phyloP scores from a whole-genome alignment of 225 moss, liverwort and hornwort species.

The Pleurozium schreberi region DNA sequence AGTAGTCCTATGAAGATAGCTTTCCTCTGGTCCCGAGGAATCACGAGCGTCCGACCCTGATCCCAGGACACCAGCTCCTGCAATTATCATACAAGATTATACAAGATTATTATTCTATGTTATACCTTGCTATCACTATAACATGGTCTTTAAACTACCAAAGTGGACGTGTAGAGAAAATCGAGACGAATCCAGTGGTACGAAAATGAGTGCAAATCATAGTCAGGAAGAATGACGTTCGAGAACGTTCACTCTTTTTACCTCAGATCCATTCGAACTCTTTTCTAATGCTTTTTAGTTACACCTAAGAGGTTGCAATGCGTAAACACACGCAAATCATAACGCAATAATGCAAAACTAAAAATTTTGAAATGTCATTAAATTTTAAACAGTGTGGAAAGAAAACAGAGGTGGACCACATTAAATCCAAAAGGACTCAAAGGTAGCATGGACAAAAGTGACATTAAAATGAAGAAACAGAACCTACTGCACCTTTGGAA shows the following conservation, averaged over 20 bases:
- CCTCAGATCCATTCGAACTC: neutral
- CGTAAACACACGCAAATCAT: neutral
- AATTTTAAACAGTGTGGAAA: neutral
- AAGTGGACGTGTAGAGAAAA: neutral
- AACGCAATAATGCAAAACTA: neutral
- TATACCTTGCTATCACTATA: neutral
- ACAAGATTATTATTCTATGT: neutral
- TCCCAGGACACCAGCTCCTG: neutral
- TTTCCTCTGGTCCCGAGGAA: neutral
- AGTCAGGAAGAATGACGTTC: neutral
- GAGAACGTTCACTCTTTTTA: neutral
- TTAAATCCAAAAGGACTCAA: neutral
- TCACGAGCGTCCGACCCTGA: neutral
- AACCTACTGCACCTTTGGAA: neutral
- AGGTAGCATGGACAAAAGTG: neutral
- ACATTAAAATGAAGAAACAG: neutral
- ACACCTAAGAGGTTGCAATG: neutral
- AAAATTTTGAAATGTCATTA: neutral
- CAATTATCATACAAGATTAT: neutral
- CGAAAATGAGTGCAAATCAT: neutral
- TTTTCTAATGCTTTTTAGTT: neutral
- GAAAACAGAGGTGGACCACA: neutral
- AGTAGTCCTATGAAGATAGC: slow-evolving; percentile 16
- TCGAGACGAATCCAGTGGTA: neutral
- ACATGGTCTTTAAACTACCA: neutral